Base-by-base conservation (phyloP, 73 alveolate genomes). In the Uronychia binucleata region DNA sequence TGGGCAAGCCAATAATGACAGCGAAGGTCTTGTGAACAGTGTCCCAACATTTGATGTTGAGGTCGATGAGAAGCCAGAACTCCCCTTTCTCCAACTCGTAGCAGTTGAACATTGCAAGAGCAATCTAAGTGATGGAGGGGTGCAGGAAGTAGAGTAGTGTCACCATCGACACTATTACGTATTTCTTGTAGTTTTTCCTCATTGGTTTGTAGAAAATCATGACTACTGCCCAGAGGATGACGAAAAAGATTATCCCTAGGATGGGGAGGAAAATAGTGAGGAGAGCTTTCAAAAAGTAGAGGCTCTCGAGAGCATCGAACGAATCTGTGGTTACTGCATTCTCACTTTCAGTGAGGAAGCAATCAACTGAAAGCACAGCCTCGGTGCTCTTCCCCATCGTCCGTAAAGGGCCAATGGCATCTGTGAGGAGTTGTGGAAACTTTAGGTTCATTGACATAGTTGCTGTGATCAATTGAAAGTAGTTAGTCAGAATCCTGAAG, bases 301-400 rank as follows among this genome's bases (percentile, higher is more conserved):
- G 80, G 33, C 31, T 1, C 1, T 28, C 35, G 28, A 33, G 84
- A 8, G 25, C 1, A 46, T 46, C 67, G 19, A 46, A 46, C 19
- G 67, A 46, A 46, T 46, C 67, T 46, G 67, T 34, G 28, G 33
- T 32, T 1, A 25, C 84, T 31, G 26, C 27, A 5, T 1, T 5
- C 26, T 26, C 31, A 30, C 74, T 30, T 28, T 78, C 84, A 13
- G 74, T 78, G 1, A 78, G 30, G 33, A 78, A 78, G 33, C 97
- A 93, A 74, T 93, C 97, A 34, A 93, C 67, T 30, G 96, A 90
- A 27, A 90, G 33, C 27, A 92, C 78, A 0, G 83, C 74, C 58
- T 91, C 92, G 27, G 93, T 59, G 26, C 88, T 67, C 28, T 58
- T 35, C 0, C 86, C 78, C 13, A 92, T 46, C 67, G 46, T 58